Percentiles rank a stretch among this genome's conserved stretches.
Evolutionary conservation across 2,329 filamentous ascomycete genomes (phyloP).

Genomic region (Diplodia intermedia): DNA sequence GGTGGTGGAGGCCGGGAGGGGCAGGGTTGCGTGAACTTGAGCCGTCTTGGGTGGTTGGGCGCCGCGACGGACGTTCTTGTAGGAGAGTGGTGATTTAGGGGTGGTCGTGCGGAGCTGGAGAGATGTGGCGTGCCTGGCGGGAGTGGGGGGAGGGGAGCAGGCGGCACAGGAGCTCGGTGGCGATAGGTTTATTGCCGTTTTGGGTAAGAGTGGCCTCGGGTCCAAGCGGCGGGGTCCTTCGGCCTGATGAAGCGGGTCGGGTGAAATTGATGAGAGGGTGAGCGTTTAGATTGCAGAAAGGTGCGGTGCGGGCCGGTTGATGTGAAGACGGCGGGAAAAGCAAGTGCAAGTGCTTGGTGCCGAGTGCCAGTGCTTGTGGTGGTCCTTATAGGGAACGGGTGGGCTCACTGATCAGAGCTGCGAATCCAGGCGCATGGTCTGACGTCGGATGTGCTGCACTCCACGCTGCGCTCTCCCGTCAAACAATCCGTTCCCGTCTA

Average conservation of each 20-base stretch:
- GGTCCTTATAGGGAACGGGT: conserved; percentile 1
- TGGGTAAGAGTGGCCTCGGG: conserved; percentile 4
- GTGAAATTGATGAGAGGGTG: background rate
- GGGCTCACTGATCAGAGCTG: background rate
- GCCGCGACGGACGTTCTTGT: conserved; percentile 2
- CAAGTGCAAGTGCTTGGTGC: conserved; percentile 1
- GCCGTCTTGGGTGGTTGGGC: conserved; percentile 2
- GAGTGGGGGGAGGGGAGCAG: background rate
- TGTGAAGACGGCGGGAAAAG: conserved; percentile 1
- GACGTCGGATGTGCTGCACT: conserved; percentile 28
- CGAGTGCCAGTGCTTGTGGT: background rate
- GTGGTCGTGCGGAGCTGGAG: background rate
- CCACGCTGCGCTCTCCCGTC: conserved; percentile 26
- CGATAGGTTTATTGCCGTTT: conserved; percentile 21
- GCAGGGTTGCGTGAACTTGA: background rate
- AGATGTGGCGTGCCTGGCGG: background rate
- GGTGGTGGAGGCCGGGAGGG: conserved; percentile 8
- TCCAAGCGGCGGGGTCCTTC: background rate
- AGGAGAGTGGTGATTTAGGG: background rate
- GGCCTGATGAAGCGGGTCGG: background rate
- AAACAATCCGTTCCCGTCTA: conserved; percentile 17
- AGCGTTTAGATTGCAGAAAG: background rate
- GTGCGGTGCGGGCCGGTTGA: background rate
- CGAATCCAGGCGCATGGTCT: conserved; percentile 15
- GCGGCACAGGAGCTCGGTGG: background rate